Base-by-base conservation (phyloP, 495 filamentous ascomycete genomes). In the Chaetomium tenue region DNA sequence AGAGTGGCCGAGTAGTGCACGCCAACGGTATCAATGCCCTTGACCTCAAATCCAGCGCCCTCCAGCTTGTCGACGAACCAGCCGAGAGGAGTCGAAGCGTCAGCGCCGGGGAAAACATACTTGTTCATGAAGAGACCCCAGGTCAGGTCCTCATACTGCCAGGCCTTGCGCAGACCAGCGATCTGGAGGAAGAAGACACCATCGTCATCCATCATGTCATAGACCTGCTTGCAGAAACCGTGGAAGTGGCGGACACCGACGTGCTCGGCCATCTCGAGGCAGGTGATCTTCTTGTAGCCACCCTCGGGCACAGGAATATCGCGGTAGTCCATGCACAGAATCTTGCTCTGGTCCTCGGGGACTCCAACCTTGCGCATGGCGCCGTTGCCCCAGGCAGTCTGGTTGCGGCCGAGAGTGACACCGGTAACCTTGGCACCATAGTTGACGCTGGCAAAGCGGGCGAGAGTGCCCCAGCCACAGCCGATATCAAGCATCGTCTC, bases 1-100 rank as follows among this genome's bases (percentile, higher is more conserved):
- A 98, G 80, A 40, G 94, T 98, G 58, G 93, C 92, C 42, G 91
- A 96, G 78, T 98, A 98, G 81, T 98, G 94, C 47, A 98, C 92
- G 70, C 92, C 93, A 69, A 96, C 86, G 56, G 91, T 97, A 73
- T 97, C 91, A 68, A 93, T 73, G 47, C 76, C 72, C 83, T 91
- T 91, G 74, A 91, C 73, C 76, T 92, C 89, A 60, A 88, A 95
- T 26, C 91, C 91, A 63, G 89, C 88, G 54, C 81, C 79, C 76
- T 95, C 91, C 37, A 92, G 79, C 63, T 81, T 79, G 70, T 86
- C 80, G 65, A 93, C 74, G 69, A 90, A 86, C 68, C 80, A 89
- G 70, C 87, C 87, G 22, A 95, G 84, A 62, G 91, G 91, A 52
- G 89, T 91, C 20, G 87, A 90, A 9, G 91, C 91, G 74, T 95